Evolutionary conservation across 495 filamentous ascomycete species (phyloP).

Genomic region (Penicillium angulare): DNA sequence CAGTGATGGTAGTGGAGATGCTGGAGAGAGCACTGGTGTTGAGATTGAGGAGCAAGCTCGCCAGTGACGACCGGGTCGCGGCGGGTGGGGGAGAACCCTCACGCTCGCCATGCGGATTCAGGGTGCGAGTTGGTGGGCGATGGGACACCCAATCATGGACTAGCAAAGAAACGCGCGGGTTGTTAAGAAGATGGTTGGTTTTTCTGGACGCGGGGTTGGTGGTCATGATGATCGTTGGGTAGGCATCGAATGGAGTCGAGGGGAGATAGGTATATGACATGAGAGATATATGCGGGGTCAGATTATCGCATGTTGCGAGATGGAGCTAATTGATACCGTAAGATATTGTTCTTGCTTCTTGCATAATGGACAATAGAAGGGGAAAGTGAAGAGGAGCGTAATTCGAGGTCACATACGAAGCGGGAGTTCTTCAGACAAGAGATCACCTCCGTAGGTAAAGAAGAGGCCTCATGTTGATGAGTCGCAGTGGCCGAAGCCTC

Average conservation of each 20-base stretch:
- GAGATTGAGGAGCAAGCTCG: constrained; percentile 78
- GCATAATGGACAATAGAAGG: not conserved
- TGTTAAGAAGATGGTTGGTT: constrained; percentile 78
- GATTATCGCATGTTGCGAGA: constrained; percentile 80
- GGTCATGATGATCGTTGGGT: constrained; percentile 88
- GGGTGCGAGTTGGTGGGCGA: constrained; percentile 74
- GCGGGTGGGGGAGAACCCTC: constrained; percentile 64
- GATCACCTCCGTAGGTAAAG: constrained; percentile 79
- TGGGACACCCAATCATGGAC: constrained; percentile 99
- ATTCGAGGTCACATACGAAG: constrained; percentile 60
- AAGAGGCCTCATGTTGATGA: constrained; percentile 63
- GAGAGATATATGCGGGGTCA: constrained; percentile 88
- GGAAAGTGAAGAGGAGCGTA: not conserved
- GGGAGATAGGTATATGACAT: constrained; percentile 99
- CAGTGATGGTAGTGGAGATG: constrained; percentile 92
- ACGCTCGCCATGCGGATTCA: constrained; percentile 48
- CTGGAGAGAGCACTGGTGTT: constrained; percentile 85
- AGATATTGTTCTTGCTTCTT: not conserved
- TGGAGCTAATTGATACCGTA: constrained; percentile 65
- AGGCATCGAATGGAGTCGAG: constrained; percentile 66
- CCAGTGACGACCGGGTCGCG: constrained; percentile 66
- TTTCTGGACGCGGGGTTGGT: constrained; percentile 87
- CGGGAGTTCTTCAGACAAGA: constrained; percentile 91
- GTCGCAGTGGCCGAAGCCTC: constrained; percentile 71
- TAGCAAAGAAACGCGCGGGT: constrained; percentile 89